A percentile compares a stretch with the other conserved stretches of the same genome.
Conservation (phyloP, 768 basidiomycete genomes). For the Suillus fuscotomentosus region DNA sequence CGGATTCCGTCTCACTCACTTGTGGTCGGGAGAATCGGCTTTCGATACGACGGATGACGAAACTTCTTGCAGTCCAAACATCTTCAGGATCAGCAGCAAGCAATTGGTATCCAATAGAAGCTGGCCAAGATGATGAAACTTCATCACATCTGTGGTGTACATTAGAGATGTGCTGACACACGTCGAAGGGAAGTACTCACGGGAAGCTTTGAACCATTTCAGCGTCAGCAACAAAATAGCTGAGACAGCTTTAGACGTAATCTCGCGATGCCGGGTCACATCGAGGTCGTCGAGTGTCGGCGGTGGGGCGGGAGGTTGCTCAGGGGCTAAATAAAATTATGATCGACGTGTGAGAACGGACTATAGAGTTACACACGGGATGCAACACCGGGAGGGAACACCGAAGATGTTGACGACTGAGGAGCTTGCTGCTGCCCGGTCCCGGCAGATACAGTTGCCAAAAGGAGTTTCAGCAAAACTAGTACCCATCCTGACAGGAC, state of each 20-base stretch:
- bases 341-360: neutral
- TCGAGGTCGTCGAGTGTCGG: constrained; percentile 90
- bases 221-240: constrained; percentile 86
- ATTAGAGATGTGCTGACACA: neutral
- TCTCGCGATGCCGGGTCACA: constrained; percentile 92
- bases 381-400: constrained; percentile 68
- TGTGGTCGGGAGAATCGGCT: constrained; percentile 84
- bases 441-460: constrained; percentile 90
- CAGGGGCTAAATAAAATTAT: constrained; percentile 44
- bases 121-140: constrained; percentile 97
- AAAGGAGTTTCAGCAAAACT: constrained; percentile 85
- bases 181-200: constrained; percentile 47
- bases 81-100: constrained; percentile 88
- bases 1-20: constrained; percentile 45
- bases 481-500: constrained; percentile 88
- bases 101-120: constrained; percentile 94
- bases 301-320: constrained; percentile 61
- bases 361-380: constrained; percentile 48
- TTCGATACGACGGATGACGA: constrained; percentile 80
- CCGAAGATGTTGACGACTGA: constrained; percentile 64
- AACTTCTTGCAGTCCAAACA: constrained; percentile 97
- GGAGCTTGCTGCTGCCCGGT: constrained; percentile 53
- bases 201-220: constrained; percentile 99
- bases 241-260: constrained; percentile 95
- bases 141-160: constrained; percentile 78